A percentile compares a stretch with the other conserved stretches of the same genome.
Evolutionary conservation across 1,284 basidiomycete species (phyloP).

Genomic region (Neolentinus lepideus): DNA sequence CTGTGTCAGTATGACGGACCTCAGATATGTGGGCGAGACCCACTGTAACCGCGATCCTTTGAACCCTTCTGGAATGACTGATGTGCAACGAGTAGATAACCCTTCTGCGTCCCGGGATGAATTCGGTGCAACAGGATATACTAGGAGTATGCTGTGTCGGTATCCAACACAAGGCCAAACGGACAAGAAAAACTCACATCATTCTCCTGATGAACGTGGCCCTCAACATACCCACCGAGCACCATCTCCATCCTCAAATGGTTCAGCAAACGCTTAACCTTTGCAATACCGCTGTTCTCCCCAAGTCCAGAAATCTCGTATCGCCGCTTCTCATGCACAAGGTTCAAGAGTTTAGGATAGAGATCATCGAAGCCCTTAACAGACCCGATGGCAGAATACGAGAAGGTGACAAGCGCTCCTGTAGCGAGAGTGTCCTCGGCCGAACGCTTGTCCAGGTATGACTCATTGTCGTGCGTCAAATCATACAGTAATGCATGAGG

Average conservation of each 20-base stretch:
- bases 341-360: conserved; percentile 86
- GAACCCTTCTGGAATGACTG: conserved; percentile 80
- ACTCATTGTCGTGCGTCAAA: conserved; percentile 94
- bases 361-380: conserved; percentile 95
- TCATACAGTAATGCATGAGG: conserved; percentile 94
- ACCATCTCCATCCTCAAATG: conserved; percentile 88
- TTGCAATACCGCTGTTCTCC: conserved; percentile 65
- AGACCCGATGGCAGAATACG: conserved; percentile 80
- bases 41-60: conserved; percentile 75
- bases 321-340: conserved; percentile 76
- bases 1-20: background rate
- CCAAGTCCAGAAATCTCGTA: conserved; percentile 61
- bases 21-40: conserved; percentile 14
- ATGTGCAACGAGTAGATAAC: conserved; percentile 86
- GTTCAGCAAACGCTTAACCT: conserved; percentile 80
- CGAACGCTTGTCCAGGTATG: conserved; percentile 80
- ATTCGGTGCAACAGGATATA: conserved; percentile 91
- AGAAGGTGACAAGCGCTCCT: conserved; percentile 84
- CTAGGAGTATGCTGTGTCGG: conserved; percentile 29
- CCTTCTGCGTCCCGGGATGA: conserved; percentile 85
- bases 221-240: conserved; percentile 74
- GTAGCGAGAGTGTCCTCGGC: conserved; percentile 92
- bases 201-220: conserved; percentile 93
- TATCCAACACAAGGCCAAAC: background rate
- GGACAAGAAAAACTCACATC: conserved; percentile 49